Evolutionary conservation across 306 rosid species (phyloP).

Genomic region (Trifolium pratense): DNA sequence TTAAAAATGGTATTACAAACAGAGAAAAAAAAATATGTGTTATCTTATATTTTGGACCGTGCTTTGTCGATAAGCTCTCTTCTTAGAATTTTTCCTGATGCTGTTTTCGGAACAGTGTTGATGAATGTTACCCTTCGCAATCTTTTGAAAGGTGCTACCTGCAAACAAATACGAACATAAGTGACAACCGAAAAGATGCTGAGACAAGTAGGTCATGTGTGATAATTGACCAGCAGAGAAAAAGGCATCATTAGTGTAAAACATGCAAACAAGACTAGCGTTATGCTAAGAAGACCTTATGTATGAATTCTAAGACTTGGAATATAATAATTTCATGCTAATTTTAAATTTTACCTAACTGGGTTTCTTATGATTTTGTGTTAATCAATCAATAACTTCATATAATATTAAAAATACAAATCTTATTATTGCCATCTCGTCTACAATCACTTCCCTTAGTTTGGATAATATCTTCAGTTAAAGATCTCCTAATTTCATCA

Average conservation of each 20-base stretch:
- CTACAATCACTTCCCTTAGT: too few relatives aligned
- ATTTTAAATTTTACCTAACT: not conserved
- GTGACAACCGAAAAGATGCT: not conserved
- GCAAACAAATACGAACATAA: conserved; percentile 31
- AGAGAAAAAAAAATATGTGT: not conserved
- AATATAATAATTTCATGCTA: not conserved
- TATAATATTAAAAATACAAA: too few relatives aligned
- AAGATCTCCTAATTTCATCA: too few relatives aligned
- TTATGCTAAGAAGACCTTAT: not conserved
- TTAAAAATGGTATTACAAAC: not conserved
- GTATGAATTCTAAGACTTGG: not conserved
- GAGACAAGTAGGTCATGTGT: not conserved
- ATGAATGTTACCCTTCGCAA: conserved; percentile 76
- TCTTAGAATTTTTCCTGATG: conserved; percentile 87
- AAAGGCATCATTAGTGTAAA: not conserved
- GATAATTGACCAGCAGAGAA: not conserved
- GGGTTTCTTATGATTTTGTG: not conserved
- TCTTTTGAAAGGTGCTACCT: conserved; percentile 94
- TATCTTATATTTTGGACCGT: conserved; percentile 63
- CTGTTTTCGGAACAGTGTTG: conserved; percentile 74
- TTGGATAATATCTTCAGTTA: too few relatives aligned
- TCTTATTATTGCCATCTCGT: too few relatives aligned
- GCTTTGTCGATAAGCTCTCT: conserved; percentile 82
- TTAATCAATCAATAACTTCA: not conserved
- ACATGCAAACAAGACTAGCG: conserved; percentile 7